phyloP scores from a whole-genome alignment of 1,139 yeast species.

The Saccharomycopsis phalli region DNA sequence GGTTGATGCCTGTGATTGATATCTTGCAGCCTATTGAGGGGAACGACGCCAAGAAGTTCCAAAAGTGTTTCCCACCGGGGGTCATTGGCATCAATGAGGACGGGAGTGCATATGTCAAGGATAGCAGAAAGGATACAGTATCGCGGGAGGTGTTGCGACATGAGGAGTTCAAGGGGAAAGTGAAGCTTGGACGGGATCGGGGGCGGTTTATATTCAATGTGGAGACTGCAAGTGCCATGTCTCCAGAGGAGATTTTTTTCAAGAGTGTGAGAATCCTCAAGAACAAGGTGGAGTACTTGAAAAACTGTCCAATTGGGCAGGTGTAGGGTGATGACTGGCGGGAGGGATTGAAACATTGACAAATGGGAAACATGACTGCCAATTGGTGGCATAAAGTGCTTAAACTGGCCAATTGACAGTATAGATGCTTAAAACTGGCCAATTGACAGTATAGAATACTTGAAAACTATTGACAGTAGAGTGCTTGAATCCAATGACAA shows the following conservation, averaged over 20 bases:
- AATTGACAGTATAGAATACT: too few species aligned
- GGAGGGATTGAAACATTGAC: too few species aligned
- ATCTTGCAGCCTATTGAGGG: conserved; percentile 71
- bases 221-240: conserved; percentile 94
- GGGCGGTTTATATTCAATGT: conserved; percentile 91
- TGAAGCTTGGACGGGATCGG: conserved; percentile 81
- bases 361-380: too few species aligned
- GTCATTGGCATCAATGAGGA: conserved; percentile 67
- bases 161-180: conserved; percentile 81
- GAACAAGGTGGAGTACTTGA: conserved; percentile 76
- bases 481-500: too few species aligned
- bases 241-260: conserved; percentile 90
- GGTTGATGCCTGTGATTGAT: conserved; percentile 86
- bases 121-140: conserved; percentile 91
- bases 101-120: conserved; percentile 73
- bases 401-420: too few species aligned
- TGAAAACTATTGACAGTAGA: too few species aligned
- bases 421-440: too few species aligned
- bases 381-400: too few species aligned
- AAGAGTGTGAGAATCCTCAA: conserved; percentile 79
- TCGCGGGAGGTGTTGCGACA: conserved; percentile 94
- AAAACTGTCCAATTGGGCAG: conserved; percentile 69
- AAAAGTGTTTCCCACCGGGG: conserved; percentile 87
- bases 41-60: conserved; percentile 66
- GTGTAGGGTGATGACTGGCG: conserved; percentile 23